Evolutionary conservation across 768 basidiomycete genomes (phyloP), one percentile per base, ranked within the genome.

Genomic region (Trametes coccinea): DNA sequence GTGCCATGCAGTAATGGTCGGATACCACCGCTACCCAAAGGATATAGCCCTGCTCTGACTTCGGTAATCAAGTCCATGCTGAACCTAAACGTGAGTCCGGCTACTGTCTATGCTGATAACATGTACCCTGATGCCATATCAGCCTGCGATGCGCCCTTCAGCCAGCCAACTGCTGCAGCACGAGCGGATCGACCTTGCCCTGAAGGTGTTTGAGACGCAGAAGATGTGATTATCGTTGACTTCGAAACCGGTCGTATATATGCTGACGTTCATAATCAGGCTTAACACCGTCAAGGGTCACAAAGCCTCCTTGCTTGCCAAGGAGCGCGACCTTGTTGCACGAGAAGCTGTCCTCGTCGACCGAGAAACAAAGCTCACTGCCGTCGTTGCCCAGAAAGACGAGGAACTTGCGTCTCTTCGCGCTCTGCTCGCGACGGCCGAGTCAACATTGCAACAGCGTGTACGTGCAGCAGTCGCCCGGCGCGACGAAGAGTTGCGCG

Each of bases 81-180:
- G 14, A 92, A 87, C 72, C 77, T 93, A 13, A 93, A 93, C 68
- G 93, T 93, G 69, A 66, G 82, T 37, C 41, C 10, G n/a, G 14
- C 14, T 16, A 43, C 41, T 43, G 14, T 43, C 14, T 6, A 6
- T 8, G 14, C 10, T 16, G 7, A 27, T 29, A 8, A 87, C 66
- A 73, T 67, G 16, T 44, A 46, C 34, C n/a, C 56, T 57, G 37
- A 43, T 34, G 16, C 14, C 11, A 45, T 27, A 6, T 41, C 50
- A 93, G 91, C 92, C 92, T 4, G 90, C 90, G 1, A 90, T 92
- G 88, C 84, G 92, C 41, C 92, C 92, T 1, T 92, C 90, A 0
- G 89, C 90, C 0, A 81, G 84, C 7, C 90, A 92, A 70, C 81
- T 93, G 8, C 82, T 93, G 14, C 89, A 90, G 67, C 88, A 92